A percentile compares a stretch with the other conserved stretches of the same genome.
Evolutionary conservation across 768 basidiomycete species (phyloP).

Genomic region (Mycena belliarum): DNA sequence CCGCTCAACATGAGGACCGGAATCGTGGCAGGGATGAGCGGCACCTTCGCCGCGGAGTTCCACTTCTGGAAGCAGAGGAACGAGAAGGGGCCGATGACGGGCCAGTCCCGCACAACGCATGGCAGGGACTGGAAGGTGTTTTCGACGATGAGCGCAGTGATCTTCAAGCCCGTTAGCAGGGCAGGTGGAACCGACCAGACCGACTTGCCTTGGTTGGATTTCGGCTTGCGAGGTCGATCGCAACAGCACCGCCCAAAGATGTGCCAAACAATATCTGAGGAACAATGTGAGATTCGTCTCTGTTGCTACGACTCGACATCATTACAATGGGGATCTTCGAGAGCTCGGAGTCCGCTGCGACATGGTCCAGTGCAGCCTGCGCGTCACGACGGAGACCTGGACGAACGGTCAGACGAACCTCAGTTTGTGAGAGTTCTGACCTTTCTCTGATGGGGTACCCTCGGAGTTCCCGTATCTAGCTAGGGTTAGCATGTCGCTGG

Average conservation of each 20-base stretch:
- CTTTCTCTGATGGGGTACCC: constrained; percentile 23
- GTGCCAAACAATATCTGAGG: constrained; percentile 56
- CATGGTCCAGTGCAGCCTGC: constrained; percentile 24
- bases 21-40: constrained; percentile 41
- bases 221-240: constrained; percentile 65
- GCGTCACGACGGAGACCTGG: constrained; percentile 23
- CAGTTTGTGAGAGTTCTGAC: background rate
- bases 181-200: background rate
- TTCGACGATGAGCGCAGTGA: constrained; percentile 65
- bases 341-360: constrained; percentile 12
- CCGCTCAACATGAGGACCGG: constrained; percentile 70
- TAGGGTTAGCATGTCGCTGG: background rate
- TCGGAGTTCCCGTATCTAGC: constrained; percentile 22
- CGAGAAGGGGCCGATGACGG: constrained; percentile 45
- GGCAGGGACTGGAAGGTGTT: constrained; percentile 73
- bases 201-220: constrained; percentile 51
- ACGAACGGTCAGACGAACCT: background rate
- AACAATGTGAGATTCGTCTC: background rate
- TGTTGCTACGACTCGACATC: background rate
- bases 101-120: constrained; percentile 25
- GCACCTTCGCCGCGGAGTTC: constrained; percentile 49
- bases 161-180: constrained; percentile 32
- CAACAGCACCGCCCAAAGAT: constrained; percentile 73
- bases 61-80: constrained; percentile 69
- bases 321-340: background rate